Conservation (phyloP, 805 yeast genomes). For the Clavispora carvajalis region DNA sequence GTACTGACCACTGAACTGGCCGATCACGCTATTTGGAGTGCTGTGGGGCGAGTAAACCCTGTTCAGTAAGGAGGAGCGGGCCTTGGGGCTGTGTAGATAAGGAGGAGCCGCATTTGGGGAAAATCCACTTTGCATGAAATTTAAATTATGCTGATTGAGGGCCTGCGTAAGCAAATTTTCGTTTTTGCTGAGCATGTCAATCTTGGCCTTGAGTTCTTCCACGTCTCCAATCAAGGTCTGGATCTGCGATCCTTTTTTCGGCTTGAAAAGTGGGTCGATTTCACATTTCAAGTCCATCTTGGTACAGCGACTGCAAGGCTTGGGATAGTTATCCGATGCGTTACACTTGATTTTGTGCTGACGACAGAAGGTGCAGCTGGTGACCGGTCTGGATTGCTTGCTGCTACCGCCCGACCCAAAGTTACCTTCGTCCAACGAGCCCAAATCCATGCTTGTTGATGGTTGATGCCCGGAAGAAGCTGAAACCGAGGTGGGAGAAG, state of each 20-base stretch:
- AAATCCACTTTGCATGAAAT: constrained; percentile 21
- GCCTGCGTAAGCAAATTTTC: constrained; percentile 67
- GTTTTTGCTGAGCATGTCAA: constrained; percentile 58
- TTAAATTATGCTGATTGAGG: constrained; percentile 39
- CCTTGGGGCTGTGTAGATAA: constrained; percentile 5
- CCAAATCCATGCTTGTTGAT: neutral
- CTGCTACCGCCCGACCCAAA: neutral
- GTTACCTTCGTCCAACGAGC: neutral
- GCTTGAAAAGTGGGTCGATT: constrained; percentile 86
- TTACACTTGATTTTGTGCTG: constrained; percentile 93
- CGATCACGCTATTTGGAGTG: constrained; percentile 11
- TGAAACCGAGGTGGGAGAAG: constrained; percentile 1
- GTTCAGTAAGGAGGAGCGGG: constrained; percentile 5
- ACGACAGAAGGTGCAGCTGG: constrained; percentile 90
- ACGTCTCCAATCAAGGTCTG: constrained; percentile 81
- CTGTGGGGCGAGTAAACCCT: constrained; percentile 4
- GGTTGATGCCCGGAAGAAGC: neutral
- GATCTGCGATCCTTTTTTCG: constrained; percentile 87
- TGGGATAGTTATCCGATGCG: constrained; percentile 78
- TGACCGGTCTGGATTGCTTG: constrained; percentile 63
- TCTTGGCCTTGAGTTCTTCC: constrained; percentile 69
- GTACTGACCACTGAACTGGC: constrained; percentile 13
- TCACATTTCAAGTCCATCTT: constrained; percentile 77
- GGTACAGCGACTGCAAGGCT: constrained; percentile 78
- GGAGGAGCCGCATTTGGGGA: constrained; percentile 10